phyloP scores from a whole-genome alignment of 257 asterid species.

The Scutellaria baicalensis region DNA sequence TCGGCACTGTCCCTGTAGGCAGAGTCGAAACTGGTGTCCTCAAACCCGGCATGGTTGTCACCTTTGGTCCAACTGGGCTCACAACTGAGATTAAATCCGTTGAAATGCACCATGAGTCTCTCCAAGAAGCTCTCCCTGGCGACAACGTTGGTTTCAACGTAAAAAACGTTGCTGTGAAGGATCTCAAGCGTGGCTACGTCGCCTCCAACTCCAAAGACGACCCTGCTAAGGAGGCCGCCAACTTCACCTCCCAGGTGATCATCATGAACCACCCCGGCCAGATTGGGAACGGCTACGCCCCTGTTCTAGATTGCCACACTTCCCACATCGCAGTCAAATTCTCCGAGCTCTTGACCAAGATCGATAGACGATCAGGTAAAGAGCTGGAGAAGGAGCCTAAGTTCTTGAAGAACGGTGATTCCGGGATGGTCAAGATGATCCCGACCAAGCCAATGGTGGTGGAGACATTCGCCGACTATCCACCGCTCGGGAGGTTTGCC shows the following conservation, averaged over 20 bases:
- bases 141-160: conserved; percentile 37
- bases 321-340: conserved; percentile 38
- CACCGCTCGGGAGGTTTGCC: conserved; percentile 36
- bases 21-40: conserved; percentile 32
- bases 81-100: conserved; percentile 38
- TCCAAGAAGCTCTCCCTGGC: conserved; percentile 31
- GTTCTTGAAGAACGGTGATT: conserved; percentile 35
- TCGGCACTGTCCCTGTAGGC: conserved; percentile 38
- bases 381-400: conserved; percentile 33
- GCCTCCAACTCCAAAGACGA: conserved; percentile 39
- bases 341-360: conserved; percentile 32
- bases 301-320: conserved; percentile 38
- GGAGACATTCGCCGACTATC: conserved; percentile 30
- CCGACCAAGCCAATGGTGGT: conserved; percentile 41
- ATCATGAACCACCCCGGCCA: conserved; percentile 43
- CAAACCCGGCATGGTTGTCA: conserved; percentile 30
- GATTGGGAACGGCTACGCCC: conserved; percentile 35
- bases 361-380: conserved; percentile 34
- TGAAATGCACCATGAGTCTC: conserved; percentile 37
- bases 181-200: conserved; percentile 35
- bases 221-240: conserved; percentile 31
- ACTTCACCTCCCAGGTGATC: conserved; percentile 32
- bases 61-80: conserved; percentile 32
- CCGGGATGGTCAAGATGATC: conserved; percentile 33
- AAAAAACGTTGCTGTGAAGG: conserved; percentile 38